phyloP scores from a whole-genome alignment of 75 land plant genomes.

The Pseudotsuga menziesii region DNA sequence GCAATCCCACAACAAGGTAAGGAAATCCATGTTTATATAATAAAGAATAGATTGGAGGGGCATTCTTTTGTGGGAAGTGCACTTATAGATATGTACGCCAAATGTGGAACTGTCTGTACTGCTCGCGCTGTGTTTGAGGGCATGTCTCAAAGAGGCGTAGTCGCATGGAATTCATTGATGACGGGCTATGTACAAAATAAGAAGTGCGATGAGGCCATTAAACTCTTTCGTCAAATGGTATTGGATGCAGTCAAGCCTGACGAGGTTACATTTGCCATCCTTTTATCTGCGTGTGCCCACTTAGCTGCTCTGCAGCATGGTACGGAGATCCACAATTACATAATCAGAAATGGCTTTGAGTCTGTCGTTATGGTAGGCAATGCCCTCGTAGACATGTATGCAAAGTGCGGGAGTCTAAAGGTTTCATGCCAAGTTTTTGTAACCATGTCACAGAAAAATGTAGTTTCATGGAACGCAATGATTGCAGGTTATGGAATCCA shows the following conservation, averaged over 20 bases:
- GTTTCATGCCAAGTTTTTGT: constrained; percentile 46
- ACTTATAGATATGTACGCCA: constrained; percentile 60
- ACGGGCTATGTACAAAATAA: constrained; percentile 41
- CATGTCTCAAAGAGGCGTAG: constrained; percentile 28
- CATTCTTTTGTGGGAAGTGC: constrained; percentile 42
- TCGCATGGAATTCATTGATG: constrained; percentile 77
- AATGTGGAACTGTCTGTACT: constrained; percentile 29
- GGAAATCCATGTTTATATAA: constrained; percentile 31
- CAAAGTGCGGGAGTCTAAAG: constrained; percentile 54
- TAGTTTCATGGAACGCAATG: constrained; percentile 70
- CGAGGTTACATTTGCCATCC: constrained; percentile 38
- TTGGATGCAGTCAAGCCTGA: constrained; percentile 19
- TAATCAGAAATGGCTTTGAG: constrained; percentile 30
- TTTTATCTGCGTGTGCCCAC: constrained; percentile 48
- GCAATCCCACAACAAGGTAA: constrained; percentile 35
- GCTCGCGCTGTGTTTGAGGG: constrained; percentile 42
- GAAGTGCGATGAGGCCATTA: constrained; percentile 40
- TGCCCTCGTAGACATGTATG: constrained; percentile 65
- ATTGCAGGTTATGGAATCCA: constrained; percentile 57
- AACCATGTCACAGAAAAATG: constrained; percentile 29
- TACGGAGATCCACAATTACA: constrained; percentile 50
- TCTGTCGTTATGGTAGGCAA: constrained; percentile 48
- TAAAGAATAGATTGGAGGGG: constrained; percentile 18
- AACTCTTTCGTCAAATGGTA: constrained; percentile 38
- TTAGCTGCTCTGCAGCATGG: constrained; percentile 27